Percentiles rank a stretch among this genome's conserved stretches.
phyloP scores from a whole-genome alignment of 257 asterid genomes.

The Primulina huaijiensis region DNA sequence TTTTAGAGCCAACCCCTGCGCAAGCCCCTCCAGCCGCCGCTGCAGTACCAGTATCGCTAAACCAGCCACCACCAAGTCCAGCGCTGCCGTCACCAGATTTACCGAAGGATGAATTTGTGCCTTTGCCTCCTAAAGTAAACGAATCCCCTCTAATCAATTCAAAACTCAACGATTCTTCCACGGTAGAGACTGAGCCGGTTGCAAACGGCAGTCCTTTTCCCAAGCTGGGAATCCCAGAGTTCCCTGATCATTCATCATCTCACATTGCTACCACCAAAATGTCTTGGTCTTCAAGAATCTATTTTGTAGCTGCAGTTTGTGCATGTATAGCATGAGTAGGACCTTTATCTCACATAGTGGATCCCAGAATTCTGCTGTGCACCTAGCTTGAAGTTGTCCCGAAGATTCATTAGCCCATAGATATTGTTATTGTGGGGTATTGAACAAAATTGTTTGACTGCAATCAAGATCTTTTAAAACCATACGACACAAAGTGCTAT shows the following conservation, averaged over 20 bases:
- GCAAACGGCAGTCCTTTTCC: constrained; percentile 20
- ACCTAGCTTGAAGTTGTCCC: neutral
- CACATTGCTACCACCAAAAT: constrained; percentile 11
- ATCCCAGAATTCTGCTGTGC: neutral
- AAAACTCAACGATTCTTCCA: constrained; percentile 7
- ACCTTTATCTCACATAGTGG: neutral
- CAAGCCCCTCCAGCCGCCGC: constrained; percentile 23
- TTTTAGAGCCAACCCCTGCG: constrained; percentile 21
- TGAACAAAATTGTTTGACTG: neutral
- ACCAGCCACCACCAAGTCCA: constrained; percentile 21
- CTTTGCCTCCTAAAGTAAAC: constrained; percentile 30
- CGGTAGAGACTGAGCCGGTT: neutral
- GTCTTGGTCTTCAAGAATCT: neutral
- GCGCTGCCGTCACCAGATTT: constrained; percentile 24
- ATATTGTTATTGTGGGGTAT: neutral
- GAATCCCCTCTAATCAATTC: constrained; percentile 14
- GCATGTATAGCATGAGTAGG: neutral
- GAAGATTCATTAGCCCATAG: neutral
- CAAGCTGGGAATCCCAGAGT: constrained; percentile 22
- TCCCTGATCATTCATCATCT: constrained; percentile 12
- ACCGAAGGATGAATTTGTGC: constrained; percentile 24
- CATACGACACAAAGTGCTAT: neutral
- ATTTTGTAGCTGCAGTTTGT: constrained; percentile 15
- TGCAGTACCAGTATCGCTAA: constrained; percentile 7
- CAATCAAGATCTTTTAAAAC: too few species aligned